These are phyloP conservation scores for Claviceps africana DNA, from an alignment of 2,329 filamentous ascomycete genomes.

Conservation along the genomic window DNA sequence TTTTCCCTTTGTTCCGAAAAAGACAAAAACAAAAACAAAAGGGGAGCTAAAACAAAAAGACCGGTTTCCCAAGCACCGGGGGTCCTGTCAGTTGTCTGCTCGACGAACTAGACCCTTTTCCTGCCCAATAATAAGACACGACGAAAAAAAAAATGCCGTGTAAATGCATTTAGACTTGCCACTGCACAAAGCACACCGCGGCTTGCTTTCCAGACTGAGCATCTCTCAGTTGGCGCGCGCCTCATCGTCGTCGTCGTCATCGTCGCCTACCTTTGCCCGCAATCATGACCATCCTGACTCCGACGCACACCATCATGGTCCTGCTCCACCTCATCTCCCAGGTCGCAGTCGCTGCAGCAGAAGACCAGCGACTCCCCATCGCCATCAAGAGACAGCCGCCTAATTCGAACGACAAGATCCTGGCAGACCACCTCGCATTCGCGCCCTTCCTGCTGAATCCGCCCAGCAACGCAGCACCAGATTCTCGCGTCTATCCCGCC, in stretches of 20 bases:
- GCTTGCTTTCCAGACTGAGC: neutral
- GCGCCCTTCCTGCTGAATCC: slow-evolving; percentile 10
- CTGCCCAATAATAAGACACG: no score
- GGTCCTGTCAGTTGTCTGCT: no score
- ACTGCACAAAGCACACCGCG: no score
- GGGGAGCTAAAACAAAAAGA: no score
- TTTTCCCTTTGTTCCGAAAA: no score
- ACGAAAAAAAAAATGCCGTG: no score
- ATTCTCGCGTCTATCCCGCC: slow-evolving; percentile 27
- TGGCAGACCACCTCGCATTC: slow-evolving; percentile 50
- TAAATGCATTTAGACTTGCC: no score
- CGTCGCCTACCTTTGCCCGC: no score
- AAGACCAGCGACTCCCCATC: slow-evolving; percentile 31
- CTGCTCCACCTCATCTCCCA: slow-evolving; percentile 16
- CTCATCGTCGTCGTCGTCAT: neutral
- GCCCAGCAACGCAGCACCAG: slow-evolving; percentile 13
- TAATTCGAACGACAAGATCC: slow-evolving; percentile 61
- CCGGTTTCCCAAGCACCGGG: no score
- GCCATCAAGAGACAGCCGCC: slow-evolving; percentile 59
- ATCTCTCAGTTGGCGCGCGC: neutral
- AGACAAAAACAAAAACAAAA: no score
- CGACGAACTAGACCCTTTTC: no score
- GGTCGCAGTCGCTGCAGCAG: slow-evolving; percentile 13
- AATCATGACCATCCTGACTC: neutral
- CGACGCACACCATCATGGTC: neutral